A percentile compares a stretch with the other conserved stretches of the same genome.
phyloP scores from a whole-genome alignment of 2,329 filamentous ascomycete genomes.

The Ceratocystis papillata region DNA sequence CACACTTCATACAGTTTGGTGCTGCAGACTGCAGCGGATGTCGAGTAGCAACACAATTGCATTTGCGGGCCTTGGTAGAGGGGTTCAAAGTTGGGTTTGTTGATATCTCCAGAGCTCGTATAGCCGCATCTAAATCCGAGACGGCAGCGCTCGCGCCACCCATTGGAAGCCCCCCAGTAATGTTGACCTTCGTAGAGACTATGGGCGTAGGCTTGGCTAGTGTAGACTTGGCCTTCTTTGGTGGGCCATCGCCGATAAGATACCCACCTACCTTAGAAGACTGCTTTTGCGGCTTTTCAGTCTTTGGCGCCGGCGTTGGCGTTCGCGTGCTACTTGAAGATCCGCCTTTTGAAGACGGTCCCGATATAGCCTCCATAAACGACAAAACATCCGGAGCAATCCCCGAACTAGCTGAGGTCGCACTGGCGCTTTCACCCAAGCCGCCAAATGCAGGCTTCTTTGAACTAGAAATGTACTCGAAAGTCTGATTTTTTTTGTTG shows the following conservation, averaged over 20 bases:
- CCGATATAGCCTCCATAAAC: conserved; percentile 8
- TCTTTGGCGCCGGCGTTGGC: conserved; percentile 33
- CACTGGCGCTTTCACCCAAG: not conserved
- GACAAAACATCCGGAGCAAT: conserved; percentile 10
- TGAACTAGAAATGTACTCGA: conserved; percentile 57
- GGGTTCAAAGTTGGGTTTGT: conserved; percentile 64
- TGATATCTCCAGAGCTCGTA: conserved; percentile 78
- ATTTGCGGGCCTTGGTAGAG: conserved; percentile 53
- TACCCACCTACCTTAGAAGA: conserved; percentile 59
- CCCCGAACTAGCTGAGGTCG: not conserved
- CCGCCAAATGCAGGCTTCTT: conserved; percentile 11
- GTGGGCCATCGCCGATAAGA: conserved; percentile 64
- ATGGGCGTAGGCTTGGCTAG: conserved; percentile 42
- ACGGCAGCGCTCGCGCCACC: conserved; percentile 66
- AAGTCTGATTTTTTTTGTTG: conserved; percentile 57
- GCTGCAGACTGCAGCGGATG: conserved; percentile 85
- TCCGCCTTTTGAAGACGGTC: conserved; percentile 1
- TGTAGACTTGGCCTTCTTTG: conserved; percentile 35
- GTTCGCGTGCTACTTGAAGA: conserved; percentile 28
- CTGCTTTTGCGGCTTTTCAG: conserved; percentile 43
- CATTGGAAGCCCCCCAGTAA: conserved; percentile 71
- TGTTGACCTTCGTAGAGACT: conserved; percentile 51
- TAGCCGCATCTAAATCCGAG: conserved; percentile 65
- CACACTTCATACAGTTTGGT: conserved; percentile 84
- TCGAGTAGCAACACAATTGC: conserved; percentile 76